Conservation (phyloP, 805 yeast genomes). For the Kazachstania bromeliacearum region DNA sequence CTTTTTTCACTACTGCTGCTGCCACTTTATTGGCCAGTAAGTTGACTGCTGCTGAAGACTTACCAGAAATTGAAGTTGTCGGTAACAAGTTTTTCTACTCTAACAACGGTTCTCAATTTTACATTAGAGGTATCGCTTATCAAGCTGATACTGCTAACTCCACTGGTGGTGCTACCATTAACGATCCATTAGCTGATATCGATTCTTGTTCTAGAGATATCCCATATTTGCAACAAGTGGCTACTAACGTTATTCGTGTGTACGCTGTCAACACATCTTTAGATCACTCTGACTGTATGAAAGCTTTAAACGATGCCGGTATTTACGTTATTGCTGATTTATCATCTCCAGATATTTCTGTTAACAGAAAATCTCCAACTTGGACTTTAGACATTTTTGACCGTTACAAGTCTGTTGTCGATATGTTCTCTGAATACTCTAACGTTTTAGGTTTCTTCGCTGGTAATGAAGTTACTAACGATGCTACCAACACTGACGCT, state of each 20-base stretch:
- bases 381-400: conserved; percentile 56
- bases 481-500: conserved; percentile 54
- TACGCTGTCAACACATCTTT: conserved; percentile 57
- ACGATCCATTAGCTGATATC: conserved; percentile 63
- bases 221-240: conserved; percentile 52
- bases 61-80: conserved; percentile 60
- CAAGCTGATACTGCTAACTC: conserved; percentile 55
- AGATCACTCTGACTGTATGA: conserved; percentile 66
- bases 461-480: conserved; percentile 77
- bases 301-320: conserved; percentile 57
- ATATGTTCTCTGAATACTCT: conserved; percentile 56
- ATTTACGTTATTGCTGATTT: conserved; percentile 75
- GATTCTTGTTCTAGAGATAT: conserved; percentile 60
- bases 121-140: conserved; percentile 70
- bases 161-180: conserved; percentile 38
- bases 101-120: conserved; percentile 72
- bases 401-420: conserved; percentile 64
- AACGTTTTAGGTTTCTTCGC: conserved; percentile 77
- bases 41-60: conserved; percentile 33
- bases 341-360: conserved; percentile 55
- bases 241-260: conserved; percentile 66
- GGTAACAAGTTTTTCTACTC: conserved; percentile 73
- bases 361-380: conserved; percentile 50
- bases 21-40: conserved; percentile 20
- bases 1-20: conserved; percentile 30